phyloP scores from a whole-genome alignment of 1,139 yeast genomes.

The Taphrina confusa region DNA sequence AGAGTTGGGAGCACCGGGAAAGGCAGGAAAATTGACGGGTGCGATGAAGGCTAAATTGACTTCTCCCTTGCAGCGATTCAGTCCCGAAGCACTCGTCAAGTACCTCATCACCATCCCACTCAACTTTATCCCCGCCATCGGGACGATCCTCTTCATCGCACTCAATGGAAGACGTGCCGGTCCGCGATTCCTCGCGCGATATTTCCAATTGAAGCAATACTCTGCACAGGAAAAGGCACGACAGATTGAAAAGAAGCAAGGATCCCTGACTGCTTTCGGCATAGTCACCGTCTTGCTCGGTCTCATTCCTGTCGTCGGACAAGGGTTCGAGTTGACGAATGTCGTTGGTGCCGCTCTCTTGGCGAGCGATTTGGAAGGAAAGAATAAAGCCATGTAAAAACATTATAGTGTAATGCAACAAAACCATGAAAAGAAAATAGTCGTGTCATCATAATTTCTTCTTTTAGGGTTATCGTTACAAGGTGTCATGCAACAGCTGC shows the following conservation, averaged over 20 bases:
- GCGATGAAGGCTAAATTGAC: constrained; percentile 27
- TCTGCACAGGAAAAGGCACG: constrained; percentile 16
- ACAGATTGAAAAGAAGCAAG: constrained; percentile 17
- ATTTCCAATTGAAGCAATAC: constrained; percentile 19
- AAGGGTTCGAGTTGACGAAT: constrained; percentile 22
- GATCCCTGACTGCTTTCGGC: constrained; percentile 29
- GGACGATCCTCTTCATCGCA: constrained; percentile 26
- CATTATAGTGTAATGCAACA: no score
- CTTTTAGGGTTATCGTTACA: no score
- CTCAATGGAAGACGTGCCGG: constrained; percentile 31
- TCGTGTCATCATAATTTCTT: no score
- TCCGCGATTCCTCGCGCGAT: constrained; percentile 21
- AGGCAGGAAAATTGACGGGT: background rate
- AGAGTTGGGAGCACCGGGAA: background rate
- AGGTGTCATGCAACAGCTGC: background rate
- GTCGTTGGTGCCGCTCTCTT: constrained; percentile 32
- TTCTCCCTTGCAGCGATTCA: constrained; percentile 15
- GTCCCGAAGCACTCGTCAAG: constrained; percentile 21
- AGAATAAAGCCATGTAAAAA: constrained; percentile 41
- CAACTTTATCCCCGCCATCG: constrained; percentile 33
- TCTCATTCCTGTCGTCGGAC: constrained; percentile 29
- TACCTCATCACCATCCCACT: constrained; percentile 33
- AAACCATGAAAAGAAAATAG: no score
- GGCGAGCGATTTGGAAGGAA: constrained; percentile 66
- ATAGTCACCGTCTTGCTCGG: constrained; percentile 24